Evolutionary conservation across 1,284 basidiomycete genomes (phyloP), one percentile per base, ranked within the genome.

Genomic region (Porodaedalea pini): DNA sequence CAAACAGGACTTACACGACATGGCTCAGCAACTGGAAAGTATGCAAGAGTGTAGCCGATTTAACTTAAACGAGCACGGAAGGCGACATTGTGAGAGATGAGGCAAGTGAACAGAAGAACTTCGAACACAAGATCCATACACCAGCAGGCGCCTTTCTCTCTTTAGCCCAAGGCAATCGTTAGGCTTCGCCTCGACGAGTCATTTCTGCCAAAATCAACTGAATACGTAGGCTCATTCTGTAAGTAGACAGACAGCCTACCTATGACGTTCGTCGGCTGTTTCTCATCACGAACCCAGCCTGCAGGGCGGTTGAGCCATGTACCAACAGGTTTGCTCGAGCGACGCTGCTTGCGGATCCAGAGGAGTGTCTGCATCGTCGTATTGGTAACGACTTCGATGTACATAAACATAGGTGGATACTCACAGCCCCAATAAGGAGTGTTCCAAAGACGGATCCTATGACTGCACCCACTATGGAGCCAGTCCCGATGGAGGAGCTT

Each of bases 311-410:
- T 59, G 47, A 59, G 32, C 57, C 57, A 59, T 21, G 52, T 43
- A 13, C 52, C 57, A 51, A 19, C 37, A n/a, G 57, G n/a, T 25
- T 44, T 50, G 29, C 32, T 59, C 15, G 52, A 51, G 13, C 57
- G 57, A 13, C 52, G 57, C 29, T 59, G 47, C 27, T 37, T 54
- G 21, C 53, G 57, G 27, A 59, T 55, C 57, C 57, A 59, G 31
- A 59, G 15, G 43, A 51, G 41, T 2, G 52, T 54, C 51, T 58
- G 29, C 7, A 27, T 10, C 31, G 27, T 36, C 13, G 10, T 15
- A 29, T 57, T 29, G 25, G 34, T 39, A 8, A 31, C 15, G 17
- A 2, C 15, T 25, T 34, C 32, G 17, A 34, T 1, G 25, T 15
- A 40, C 13, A n/a, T 11, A n/a, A 15, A 27, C n/a, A n/a, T n/a